Evolutionary conservation across 495 filamentous ascomycete genomes (phyloP), one percentile per base, ranked within the genome.

Genomic region (Neurospora sp.): DNA sequence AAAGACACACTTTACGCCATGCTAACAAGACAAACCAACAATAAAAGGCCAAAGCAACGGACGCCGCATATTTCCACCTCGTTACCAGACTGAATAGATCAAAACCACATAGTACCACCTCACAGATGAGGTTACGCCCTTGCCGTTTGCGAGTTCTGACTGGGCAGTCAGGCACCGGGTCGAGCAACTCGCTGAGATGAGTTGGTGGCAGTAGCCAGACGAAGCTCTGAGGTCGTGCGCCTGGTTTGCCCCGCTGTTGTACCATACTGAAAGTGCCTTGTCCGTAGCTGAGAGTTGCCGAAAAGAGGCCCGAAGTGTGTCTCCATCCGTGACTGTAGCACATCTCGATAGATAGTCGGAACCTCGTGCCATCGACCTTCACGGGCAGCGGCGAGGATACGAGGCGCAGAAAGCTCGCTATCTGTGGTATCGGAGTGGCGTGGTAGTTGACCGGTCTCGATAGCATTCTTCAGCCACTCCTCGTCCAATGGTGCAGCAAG

Each of bases 381-480:
- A 70, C 81, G 82, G 35, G 81, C 86, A 46, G 82, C 85, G 39
- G 74, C 84, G 8, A 84, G 79, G 81, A 82, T 85, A 39, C 76
- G 79, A 5, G 78, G 81, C 27, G 82, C 81, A 79, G 76, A 35
- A 82, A 78, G 8, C 78, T 78, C 20, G 79, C 76, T 31, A 81
- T 81, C 72, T 83, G 83, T 39, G 23, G 23, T 66, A 18, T 83
- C 82, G 14, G 82, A 78, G 20, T 82, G 80, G 69, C 83, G 80
- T 31, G 83, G 82, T 18, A 88, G 76, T 72, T 86, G 83, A 71
- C 87, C 87, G 11, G 83, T 81, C 70, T 95, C 93, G 40, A 90
- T 88, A 66, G 90, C 90, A 76, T 93, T 92, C 79, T 94, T 94
- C 42, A 96, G 80, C 91, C 92, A 96, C 81, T 93, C 92, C 80